Conservation (phyloP, 1,284 basidiomycete species). For the Sanghuangporus sanghuang region DNA sequence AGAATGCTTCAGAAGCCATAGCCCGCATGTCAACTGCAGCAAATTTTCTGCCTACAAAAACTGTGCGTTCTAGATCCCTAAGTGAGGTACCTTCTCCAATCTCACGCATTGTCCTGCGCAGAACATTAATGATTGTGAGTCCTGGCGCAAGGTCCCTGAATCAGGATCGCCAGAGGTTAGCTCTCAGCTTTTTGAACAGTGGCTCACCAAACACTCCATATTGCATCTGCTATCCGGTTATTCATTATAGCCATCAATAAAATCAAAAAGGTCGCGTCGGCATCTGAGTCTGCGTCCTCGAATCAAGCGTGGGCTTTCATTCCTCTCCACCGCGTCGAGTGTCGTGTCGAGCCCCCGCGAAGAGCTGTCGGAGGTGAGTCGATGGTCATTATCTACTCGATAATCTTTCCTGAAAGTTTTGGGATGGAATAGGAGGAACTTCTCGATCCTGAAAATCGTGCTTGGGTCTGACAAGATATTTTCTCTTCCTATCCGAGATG, state of each 20-base stretch:
- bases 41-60: neutral
- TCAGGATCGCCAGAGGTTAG: slow-evolving; percentile 12
- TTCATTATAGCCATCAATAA: neutral
- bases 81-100: neutral
- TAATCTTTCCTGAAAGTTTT: neutral
- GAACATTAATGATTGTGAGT: slow-evolving; percentile 1
- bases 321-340: slow-evolving; percentile 17
- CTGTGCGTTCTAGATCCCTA: neutral
- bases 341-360: slow-evolving; percentile 14
- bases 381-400: neutral
- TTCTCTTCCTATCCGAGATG: neutral
- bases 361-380: slow-evolving; percentile 11
- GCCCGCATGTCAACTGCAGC: slow-evolving; percentile 1
- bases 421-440: slow-evolving; percentile 1
- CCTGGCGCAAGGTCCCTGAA: neutral
- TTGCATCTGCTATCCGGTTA: neutral
- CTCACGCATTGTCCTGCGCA: neutral
- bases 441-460: slow-evolving; percentile 11
- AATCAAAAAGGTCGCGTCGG: neutral
- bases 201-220: neutral
- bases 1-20: neutral
- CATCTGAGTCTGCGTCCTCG: neutral
- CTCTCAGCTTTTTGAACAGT: neutral
- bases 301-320: slow-evolving; percentile 14
- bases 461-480: slow-evolving; percentile 3